These are phyloP conservation scores for Croton laevigatus DNA, from an alignment of 441 rosid species.

Conservation along the genomic window DNA sequence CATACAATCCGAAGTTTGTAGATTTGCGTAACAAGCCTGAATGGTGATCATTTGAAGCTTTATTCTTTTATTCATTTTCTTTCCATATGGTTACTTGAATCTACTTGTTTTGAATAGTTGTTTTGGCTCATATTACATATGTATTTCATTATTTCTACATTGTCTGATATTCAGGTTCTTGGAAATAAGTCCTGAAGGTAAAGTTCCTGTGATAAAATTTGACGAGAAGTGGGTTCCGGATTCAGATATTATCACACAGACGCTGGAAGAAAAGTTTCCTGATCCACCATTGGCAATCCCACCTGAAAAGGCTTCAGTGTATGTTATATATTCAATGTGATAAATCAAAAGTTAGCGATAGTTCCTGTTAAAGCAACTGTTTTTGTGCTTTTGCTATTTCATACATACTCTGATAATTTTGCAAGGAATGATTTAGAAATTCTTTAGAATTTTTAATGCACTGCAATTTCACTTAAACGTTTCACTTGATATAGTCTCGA, in stretches of 20 bases:
- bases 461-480: not conserved
- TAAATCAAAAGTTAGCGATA: not conserved
- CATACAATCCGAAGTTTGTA: conserved; percentile 80
- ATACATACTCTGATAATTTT: not conserved
- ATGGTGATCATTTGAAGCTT: conserved; percentile 47
- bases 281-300: conserved; percentile 76
- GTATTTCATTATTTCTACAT: not conserved
- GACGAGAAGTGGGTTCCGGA: conserved; percentile 94
- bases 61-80: conserved; percentile 2
- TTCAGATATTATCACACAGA: conserved; percentile 81
- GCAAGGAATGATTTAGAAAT: not conserved
- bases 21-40: conserved; percentile 86
- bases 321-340: conserved; percentile 23
- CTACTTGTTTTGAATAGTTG: not conserved
- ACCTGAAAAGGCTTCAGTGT: conserved; percentile 82
- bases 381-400: not conserved
- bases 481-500: not conserved
- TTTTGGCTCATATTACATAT: not conserved
- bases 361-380: not conserved
- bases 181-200: conserved; percentile 79
- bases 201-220: conserved; percentile 78
- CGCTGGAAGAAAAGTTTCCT: conserved; percentile 83
- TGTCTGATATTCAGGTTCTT: conserved; percentile 55
- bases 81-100: not conserved
- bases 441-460: not conserved